A percentile compares a stretch with the other conserved stretches of the same genome.
phyloP scores from a whole-genome alignment of 371 early-diverging fungal genomes.

The Modicella reniformis region DNA sequence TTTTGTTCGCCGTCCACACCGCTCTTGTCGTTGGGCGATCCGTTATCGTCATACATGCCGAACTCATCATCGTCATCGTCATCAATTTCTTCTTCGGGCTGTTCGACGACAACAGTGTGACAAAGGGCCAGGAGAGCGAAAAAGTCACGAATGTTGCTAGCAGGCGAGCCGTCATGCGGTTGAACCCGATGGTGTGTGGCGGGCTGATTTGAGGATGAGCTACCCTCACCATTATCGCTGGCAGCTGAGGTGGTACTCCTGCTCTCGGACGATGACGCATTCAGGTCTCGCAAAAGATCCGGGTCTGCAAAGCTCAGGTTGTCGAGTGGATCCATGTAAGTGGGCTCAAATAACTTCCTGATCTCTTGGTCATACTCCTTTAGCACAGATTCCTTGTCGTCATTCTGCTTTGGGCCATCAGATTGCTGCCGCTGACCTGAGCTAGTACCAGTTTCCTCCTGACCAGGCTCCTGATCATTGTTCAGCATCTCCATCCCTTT shows the following conservation, averaged over 20 bases:
- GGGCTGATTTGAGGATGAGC: slow-evolving; percentile 20
- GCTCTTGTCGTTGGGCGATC: slow-evolving; percentile 21
- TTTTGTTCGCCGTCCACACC: slow-evolving; percentile 16
- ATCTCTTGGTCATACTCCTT: slow-evolving; percentile 68
- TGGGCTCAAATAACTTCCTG: slow-evolving; percentile 73
- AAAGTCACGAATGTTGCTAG: slow-evolving; percentile 76
- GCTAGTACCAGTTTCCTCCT: slow-evolving; percentile 1
- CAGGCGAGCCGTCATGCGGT: slow-evolving; percentile 42
- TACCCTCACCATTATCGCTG: slow-evolving; percentile 30
- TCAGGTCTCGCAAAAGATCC: slow-evolving; percentile 63
- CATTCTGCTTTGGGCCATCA: slow-evolving; percentile 9
- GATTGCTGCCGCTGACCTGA: slow-evolving; percentile 17
- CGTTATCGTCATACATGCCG: slow-evolving; percentile 36
- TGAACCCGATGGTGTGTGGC: slow-evolving; percentile 16
- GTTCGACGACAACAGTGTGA: slow-evolving; percentile 92
- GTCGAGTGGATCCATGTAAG: slow-evolving; percentile 73
- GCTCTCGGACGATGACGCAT: slow-evolving; percentile 12
- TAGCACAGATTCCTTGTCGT: slow-evolving; percentile 63
- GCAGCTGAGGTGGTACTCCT: slow-evolving; percentile 20
- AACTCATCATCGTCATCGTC: slow-evolving; percentile 63
- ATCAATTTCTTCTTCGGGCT: slow-evolving; percentile 58
- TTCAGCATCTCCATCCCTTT: slow-evolving; percentile 61
- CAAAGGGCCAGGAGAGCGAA: slow-evolving; percentile 89
- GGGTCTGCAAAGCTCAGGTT: slow-evolving; percentile 88
- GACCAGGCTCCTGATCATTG: slow-evolving; percentile 40